Conservation (phyloP, 768 basidiomycete species). For the Hygrocybe coccinea region DNA sequence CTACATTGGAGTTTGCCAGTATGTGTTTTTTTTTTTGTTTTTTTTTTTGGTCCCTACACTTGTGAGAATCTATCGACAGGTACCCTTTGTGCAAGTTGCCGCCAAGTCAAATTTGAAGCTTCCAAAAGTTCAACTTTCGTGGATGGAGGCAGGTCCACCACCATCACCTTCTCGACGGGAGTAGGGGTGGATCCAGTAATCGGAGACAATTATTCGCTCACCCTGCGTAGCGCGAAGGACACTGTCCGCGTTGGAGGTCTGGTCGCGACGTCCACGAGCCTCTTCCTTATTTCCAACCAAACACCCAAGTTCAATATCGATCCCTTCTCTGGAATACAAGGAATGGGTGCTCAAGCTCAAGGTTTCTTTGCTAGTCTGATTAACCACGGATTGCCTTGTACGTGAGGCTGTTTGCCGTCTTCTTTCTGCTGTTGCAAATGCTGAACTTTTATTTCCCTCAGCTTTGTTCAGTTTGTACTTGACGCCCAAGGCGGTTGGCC, state of each 20-base stretch:
- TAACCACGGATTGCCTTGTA: slow-evolving; percentile 47
- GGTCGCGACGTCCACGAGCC: slow-evolving; percentile 30
- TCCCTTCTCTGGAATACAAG: slow-evolving; percentile 55
- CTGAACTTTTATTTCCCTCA: slow-evolving; percentile 17
- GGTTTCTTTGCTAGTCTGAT: slow-evolving; percentile 49
- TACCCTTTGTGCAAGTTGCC: neutral
- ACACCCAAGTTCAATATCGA: slow-evolving; percentile 49
- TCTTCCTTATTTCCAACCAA: slow-evolving; percentile 52
- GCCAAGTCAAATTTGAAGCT: slow-evolving; percentile 28
- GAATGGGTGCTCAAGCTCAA: slow-evolving; percentile 46
- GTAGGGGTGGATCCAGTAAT: slow-evolving; percentile 52
- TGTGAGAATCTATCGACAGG: neutral
- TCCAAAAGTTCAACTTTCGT: slow-evolving; percentile 52
- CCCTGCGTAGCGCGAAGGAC: slow-evolving; percentile 42
- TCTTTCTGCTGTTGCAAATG: too few species aligned
- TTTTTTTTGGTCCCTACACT: too few species aligned
- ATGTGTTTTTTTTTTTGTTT: too few species aligned
- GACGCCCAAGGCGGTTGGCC: slow-evolving; percentile 43
- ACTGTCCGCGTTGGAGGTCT: slow-evolving; percentile 48
- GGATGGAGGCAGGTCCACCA: slow-evolving; percentile 36
- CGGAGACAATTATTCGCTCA: slow-evolving; percentile 43
- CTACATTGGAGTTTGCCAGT: slow-evolving; percentile 47
- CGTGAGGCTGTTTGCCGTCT: slow-evolving; percentile 14
- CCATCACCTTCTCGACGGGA: slow-evolving; percentile 52
- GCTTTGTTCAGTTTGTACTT: slow-evolving; percentile 50